Evolutionary conservation across 371 early-diverging fungal species (phyloP), one percentile per base, ranked within the genome.

Genomic region (Lichtheimia ramosa): DNA sequence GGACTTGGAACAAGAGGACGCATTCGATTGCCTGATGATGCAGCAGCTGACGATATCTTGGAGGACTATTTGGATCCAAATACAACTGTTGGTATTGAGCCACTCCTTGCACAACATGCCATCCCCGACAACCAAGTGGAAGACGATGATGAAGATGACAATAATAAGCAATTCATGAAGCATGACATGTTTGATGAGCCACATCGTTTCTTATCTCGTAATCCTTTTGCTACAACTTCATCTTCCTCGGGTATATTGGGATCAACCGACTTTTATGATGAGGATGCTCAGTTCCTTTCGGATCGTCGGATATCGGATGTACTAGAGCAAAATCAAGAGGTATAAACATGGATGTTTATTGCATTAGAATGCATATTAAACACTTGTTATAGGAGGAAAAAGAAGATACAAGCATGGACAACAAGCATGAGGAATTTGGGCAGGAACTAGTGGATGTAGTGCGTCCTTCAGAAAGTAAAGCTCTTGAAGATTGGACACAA

Each of bases 271-370:
- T 23, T 40, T n/a, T 57, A 59, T 41, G 43, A 58, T 16, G 68
- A 63, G 20, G 68, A 67, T 46, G 68, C 68, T 10, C 50, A 62
- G 21, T 58, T 63, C 23, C 51, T 67, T 20, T 59, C 68, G 4
- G 68, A 67, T 39, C 62, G 63, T 28, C 68, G 68, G 10, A 67
- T 67, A 43, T 67, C 68, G n/a, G 60, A 63, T 16, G 60, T 63
- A 21, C 34, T 34, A 14, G 12, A 53, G n/a, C 53, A 53, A 53
- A 39, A 39, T 20, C 21, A 34, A 53, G 39, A n/a, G 16, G 20
- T 39, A 34, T 25, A 18, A 34, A 16, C 8, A 20, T 52, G 39
- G 15, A 53, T 46, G 43, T 10, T 6, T 18, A 14, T 8, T 18
- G 46, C 3, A 46, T 46, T 18, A 43, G 18, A 46, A 5, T 21